Evolutionary conservation across 257 asterid genomes (phyloP).

Genomic region (Solanum boliviense): DNA sequence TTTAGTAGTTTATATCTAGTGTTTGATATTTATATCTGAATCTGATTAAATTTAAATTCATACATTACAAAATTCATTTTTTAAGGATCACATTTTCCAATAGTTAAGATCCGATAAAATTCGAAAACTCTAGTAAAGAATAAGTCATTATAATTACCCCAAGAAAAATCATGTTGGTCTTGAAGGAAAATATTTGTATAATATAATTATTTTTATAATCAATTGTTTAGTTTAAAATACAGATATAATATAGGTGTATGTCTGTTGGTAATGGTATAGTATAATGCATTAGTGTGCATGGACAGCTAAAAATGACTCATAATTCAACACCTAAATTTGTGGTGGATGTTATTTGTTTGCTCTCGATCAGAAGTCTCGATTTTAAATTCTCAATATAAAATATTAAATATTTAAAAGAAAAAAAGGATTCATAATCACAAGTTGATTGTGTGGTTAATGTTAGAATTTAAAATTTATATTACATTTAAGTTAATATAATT

Average conservation of each 20-base stretch:
- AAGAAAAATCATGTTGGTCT: background rate
- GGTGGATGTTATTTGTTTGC: background rate
- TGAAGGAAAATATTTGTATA: background rate
- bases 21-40: too few relatives aligned
- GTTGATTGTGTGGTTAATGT: background rate
- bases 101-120: too few relatives aligned
- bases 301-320: background rate
- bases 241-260: background rate
- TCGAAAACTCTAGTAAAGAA: background rate
- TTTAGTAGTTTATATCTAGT: too few relatives aligned
- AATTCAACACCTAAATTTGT: background rate
- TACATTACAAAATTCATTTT: background rate
- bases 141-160: background rate
- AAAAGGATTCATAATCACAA: too few relatives aligned
- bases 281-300: background rate
- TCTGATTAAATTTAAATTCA: background rate
- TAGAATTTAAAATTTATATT: too few relatives aligned
- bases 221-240: background rate
- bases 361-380: fast-evolving
- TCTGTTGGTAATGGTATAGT: background rate
- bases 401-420: too few relatives aligned
- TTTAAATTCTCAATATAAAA: too few relatives aligned
- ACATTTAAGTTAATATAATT: background rate
- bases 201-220: background rate
- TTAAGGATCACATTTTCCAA: background rate